Evolutionary conservation across 2,329 filamentous ascomycete genomes (phyloP), one percentile per base, ranked within the genome.

Genomic region (Cladosporium colombiae): DNA sequence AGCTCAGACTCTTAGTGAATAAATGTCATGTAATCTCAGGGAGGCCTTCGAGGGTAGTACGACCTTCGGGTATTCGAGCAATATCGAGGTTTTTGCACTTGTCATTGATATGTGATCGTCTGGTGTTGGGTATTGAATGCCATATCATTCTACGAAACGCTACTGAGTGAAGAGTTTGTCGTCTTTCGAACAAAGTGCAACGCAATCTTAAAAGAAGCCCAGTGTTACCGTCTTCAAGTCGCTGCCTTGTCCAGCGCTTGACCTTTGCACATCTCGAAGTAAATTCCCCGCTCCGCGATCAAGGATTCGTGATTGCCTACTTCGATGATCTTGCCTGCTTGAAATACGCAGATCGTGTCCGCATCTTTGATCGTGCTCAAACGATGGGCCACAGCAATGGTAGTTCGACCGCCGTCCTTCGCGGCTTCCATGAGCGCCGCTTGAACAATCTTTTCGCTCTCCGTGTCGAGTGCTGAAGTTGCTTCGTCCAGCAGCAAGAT

Each of bases 381-480:
- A 0, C 80, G 75, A 73, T 82, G 80, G 0, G 80, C 79, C 62
- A 81, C 77, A 62, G 77, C 75, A 21, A 81, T 72, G 1, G 78
- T 80, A 73, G 68, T 84, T 77, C 56, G 74, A 16, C 33, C 55
- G 14, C 67, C 60, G 11, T 31, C 46, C 14, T 65, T 58, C 1
- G 64, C 68, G 2, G 65, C 67, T 31, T 65, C 55, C 71, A 68
- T 70, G 25, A 86, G 78, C 7, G 72, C 71, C 37, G 70, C 68
- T 53, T 72, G 73, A 25, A 76, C 66, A 14, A 73, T 57, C 14
- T 66, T 65, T 50, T 76, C 71, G 62, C 37, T 66, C 65, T 62
- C 64, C 8, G 69, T 67, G 56, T 72, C 70, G 14, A 72, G 66
- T 8, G 70, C 69, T 35, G 56, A 65, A n/a, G 70, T 72, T 31